Conservation (phyloP, 495 filamentous ascomycete species). For the Penicillium bialowiezense region DNA sequence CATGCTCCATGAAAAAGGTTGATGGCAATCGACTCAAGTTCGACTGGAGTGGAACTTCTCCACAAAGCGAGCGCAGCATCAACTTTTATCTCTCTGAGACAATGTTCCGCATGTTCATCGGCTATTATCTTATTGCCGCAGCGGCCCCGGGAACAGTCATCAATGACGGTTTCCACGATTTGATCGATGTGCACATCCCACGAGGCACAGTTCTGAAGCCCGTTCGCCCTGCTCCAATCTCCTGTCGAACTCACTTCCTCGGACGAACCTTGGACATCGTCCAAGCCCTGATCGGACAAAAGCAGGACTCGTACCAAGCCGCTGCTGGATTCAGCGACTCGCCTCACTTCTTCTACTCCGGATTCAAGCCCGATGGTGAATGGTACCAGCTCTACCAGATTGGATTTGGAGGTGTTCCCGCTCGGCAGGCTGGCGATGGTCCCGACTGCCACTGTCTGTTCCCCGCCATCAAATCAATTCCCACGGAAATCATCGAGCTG, state of each 20-base stretch:
- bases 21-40: constrained; percentile 36
- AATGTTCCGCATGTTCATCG: constrained; percentile 54
- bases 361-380: constrained; percentile 47
- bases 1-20: constrained; percentile 45
- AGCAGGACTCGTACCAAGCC: constrained; percentile 44
- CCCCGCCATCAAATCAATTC: constrained; percentile 51
- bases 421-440: constrained; percentile 45
- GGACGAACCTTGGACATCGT: constrained; percentile 47
- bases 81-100: constrained; percentile 50
- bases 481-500: constrained; percentile 48
- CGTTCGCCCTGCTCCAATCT: constrained; percentile 46
- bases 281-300: constrained; percentile 47
- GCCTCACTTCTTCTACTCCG: constrained; percentile 51
- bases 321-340: constrained; percentile 51
- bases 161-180: constrained; percentile 49
- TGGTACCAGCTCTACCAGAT: constrained; percentile 54
- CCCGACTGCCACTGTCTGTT: constrained; percentile 52
- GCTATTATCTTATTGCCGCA: constrained; percentile 47
- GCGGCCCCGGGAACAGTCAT: constrained; percentile 44
- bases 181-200: constrained; percentile 47
- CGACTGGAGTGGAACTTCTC: constrained; percentile 48
- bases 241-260: constrained; percentile 48
- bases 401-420: constrained; percentile 50
- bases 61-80: constrained; percentile 47
- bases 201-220: constrained; percentile 45